phyloP scores from a whole-genome alignment of 169 alveolate genomes.

The Cryptosporidium sp. region DNA sequence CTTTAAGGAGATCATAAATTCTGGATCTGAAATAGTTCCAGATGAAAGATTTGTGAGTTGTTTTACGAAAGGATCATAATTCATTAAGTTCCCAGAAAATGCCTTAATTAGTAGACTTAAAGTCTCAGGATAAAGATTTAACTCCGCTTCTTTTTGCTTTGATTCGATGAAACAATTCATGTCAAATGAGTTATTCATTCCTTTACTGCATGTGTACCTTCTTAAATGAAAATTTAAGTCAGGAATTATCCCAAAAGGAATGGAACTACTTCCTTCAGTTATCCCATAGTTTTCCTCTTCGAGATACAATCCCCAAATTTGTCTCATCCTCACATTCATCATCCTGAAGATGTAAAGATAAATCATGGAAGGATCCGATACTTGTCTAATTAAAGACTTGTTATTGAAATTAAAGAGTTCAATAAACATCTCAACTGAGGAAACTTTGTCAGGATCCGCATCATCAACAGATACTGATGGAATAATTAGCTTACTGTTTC shows the following conservation, averaged over 20 bases:
- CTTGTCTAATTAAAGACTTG: conserved; percentile 18
- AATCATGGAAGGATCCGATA: not conserved
- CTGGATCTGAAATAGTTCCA: conserved; percentile 54
- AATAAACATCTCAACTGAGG: not conserved
- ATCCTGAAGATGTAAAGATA: conserved; percentile 13
- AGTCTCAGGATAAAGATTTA: conserved; percentile 18
- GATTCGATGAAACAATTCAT: conserved; percentile 59
- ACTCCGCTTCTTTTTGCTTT: not conserved
- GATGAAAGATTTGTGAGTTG: not conserved
- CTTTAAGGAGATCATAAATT: not conserved
- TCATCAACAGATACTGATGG: conserved; percentile 33
- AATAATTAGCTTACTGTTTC: conserved; percentile 25
- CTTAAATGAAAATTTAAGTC: conserved; percentile 55
- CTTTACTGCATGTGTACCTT: conserved; percentile 2
- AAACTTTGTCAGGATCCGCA: not conserved
- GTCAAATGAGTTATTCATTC: conserved; percentile 13
- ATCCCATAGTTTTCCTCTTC: not conserved
- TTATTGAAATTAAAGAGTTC: conserved; percentile 51
- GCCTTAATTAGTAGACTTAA: not conserved
- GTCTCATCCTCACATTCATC: not conserved
- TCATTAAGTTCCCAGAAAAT: conserved; percentile 26
- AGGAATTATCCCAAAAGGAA: conserved; percentile 28
- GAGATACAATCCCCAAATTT: not conserved
- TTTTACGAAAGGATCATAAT: conserved; percentile 5
- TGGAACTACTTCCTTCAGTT: no score